These are phyloP conservation scores for Zalaria obscura DNA, from an alignment of 2,329 filamentous ascomycete genomes.

Conservation along the genomic window DNA sequence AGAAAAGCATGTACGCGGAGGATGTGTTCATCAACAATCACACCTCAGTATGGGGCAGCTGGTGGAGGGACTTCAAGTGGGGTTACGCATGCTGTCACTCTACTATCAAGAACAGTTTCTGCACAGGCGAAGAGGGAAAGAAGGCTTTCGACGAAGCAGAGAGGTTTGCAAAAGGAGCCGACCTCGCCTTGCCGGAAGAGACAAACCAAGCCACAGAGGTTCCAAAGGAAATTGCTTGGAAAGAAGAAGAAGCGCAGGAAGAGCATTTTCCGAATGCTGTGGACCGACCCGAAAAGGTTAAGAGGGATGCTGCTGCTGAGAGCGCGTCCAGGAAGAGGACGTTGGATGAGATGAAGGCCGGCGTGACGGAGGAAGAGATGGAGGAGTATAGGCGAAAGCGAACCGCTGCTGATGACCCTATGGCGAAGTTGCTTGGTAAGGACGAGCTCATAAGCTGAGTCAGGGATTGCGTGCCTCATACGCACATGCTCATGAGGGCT, in stretches of 20 bases:
- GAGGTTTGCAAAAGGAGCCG: constrained; percentile 34
- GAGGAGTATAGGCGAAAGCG: constrained; percentile 72
- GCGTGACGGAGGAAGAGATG: constrained; percentile 69
- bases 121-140: constrained; percentile 82
- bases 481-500: constrained; percentile 2
- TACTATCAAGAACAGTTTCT: constrained; percentile 90
- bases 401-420: constrained; percentile 65
- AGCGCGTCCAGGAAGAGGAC: constrained; percentile 52
- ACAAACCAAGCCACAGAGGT: constrained; percentile 15
- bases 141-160: constrained; percentile 67
- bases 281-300: constrained; percentile 25
- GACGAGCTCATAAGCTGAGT: constrained; percentile 46
- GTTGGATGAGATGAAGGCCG: constrained; percentile 62
- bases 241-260: constrained; percentile 24
- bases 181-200: constrained; percentile 20
- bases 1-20: constrained; percentile 84
- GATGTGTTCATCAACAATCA: constrained; percentile 86
- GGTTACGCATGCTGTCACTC: constrained; percentile 94
- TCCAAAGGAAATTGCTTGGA: constrained; percentile 25
- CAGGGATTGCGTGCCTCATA: constrained; percentile 2
- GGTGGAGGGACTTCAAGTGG: constrained; percentile 95
- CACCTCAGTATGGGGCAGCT: constrained; percentile 85
- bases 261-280: constrained; percentile 30
- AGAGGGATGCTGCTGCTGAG: constrained; percentile 18
- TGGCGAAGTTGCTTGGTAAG: constrained; percentile 67